phyloP scores from a whole-genome alignment of 2,329 filamentous ascomycete genomes.

The Spiromastix sp. region DNA sequence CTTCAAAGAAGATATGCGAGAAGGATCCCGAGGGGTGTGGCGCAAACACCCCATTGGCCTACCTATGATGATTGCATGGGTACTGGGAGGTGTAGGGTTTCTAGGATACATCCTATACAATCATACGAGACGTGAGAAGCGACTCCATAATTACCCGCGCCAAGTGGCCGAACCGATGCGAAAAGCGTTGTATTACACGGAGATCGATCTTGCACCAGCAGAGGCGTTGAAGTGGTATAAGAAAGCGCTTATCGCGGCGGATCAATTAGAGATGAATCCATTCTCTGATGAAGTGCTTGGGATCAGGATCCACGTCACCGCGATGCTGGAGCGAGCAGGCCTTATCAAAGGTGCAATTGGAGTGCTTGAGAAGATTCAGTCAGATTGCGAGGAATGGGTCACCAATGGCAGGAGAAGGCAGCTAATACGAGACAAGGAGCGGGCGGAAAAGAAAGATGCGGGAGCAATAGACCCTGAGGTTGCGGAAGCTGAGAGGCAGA shows the following conservation, averaged over 20 bases:
- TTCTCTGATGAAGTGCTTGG: slow-evolving; percentile 88
- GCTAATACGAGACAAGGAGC: slow-evolving; percentile 11
- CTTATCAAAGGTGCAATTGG: slow-evolving; percentile 61
- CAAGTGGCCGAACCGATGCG: slow-evolving; percentile 54
- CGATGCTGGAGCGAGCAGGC: slow-evolving; percentile 67
- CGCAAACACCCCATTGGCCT: slow-evolving; percentile 34
- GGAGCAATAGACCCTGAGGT: slow-evolving; percentile 13
- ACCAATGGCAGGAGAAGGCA: slow-evolving; percentile 17
- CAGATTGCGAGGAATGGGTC: slow-evolving; percentile 49
- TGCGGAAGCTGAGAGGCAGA: slow-evolving; percentile 10
- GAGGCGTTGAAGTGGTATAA: slow-evolving; percentile 76
- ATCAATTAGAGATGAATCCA: slow-evolving; percentile 67
- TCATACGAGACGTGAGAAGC: slow-evolving; percentile 31
- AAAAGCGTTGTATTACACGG: slow-evolving; percentile 76
- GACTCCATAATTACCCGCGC: slow-evolving; percentile 34
- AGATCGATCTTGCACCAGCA: slow-evolving; percentile 62
- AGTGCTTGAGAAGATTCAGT: slow-evolving; percentile 65
- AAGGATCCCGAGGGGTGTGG: slow-evolving; percentile 30
- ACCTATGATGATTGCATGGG: slow-evolving; percentile 30
- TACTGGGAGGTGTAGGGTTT: slow-evolving; percentile 22
- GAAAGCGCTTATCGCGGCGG: slow-evolving; percentile 62
- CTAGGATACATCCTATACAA: slow-evolving; percentile 34
- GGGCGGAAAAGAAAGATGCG: slow-evolving; percentile 7
- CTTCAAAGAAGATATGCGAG: slow-evolving; percentile 22
- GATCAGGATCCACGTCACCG: slow-evolving; percentile 70